phyloP scores from a whole-genome alignment of 345 rosid species.

The Linum usitatissimum region DNA sequence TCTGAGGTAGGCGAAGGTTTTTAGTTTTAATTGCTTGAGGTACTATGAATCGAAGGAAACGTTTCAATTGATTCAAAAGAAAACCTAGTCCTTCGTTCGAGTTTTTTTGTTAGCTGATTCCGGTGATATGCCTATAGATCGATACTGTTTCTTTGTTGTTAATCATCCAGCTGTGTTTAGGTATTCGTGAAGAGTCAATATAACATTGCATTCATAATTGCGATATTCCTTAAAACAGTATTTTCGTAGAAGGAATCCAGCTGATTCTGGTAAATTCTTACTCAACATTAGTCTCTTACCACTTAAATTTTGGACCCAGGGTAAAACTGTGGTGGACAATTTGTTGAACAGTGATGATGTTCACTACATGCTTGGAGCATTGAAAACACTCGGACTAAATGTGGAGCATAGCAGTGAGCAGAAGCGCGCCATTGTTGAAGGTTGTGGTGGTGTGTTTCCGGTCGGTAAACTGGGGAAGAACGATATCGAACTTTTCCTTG shows the following conservation, averaged over 20 bases:
- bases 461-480: constrained; percentile 40
- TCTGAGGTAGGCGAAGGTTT: constrained; percentile 44
- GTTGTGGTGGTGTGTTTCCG: constrained; percentile 74
- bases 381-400: constrained; percentile 56
- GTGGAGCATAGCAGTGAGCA: constrained; percentile 45
- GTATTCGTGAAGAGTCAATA: neutral
- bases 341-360: constrained; percentile 84
- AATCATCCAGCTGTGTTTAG: neutral
- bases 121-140: too few relatives aligned
- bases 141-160: neutral
- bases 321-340: constrained; percentile 82
- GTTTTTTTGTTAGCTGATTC: too few relatives aligned
- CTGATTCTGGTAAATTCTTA: neutral
- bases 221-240: too few relatives aligned
- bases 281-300: neutral
- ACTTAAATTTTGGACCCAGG: constrained; percentile 30
- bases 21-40: neutral
- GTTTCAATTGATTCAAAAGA: neutral
- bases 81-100: neutral
- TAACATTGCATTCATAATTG: too few relatives aligned
- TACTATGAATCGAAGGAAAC: neutral
- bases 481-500: constrained; percentile 74
- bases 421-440: constrained; percentile 64
- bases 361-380: constrained; percentile 81
- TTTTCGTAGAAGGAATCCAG: neutral